phyloP scores from a whole-genome alignment of 2,329 filamentous ascomycete genomes.

The Aaosphaeria arxii region DNA sequence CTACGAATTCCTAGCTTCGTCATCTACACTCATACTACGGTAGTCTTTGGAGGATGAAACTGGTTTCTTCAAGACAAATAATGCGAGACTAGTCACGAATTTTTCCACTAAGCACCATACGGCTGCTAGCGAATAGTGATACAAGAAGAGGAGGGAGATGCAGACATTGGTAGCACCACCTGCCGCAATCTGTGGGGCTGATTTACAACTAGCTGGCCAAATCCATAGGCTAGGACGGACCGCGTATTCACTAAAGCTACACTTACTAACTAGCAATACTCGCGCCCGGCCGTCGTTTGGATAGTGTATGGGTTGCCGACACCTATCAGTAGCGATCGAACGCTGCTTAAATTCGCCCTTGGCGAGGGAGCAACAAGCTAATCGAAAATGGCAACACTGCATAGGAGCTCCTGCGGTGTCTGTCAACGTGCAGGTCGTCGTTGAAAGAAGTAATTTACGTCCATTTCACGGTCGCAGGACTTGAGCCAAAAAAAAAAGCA shows the following conservation, averaged over 20 bases:
- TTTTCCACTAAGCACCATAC: neutral
- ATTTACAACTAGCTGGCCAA: constrained; percentile 20
- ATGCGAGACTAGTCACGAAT: too few relatives aligned
- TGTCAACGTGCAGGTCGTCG: neutral
- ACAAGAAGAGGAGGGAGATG: neutral
- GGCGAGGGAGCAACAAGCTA: constrained; percentile 16
- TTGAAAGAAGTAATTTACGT: too few relatives aligned
- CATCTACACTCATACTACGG: constrained; percentile 6
- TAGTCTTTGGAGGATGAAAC: too few relatives aligned
- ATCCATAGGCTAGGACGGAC: constrained; percentile 16
- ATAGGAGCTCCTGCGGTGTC: constrained; percentile 20
- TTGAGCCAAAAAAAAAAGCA: too few relatives aligned
- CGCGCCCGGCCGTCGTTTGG: constrained; percentile 21
- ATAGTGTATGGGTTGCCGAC: constrained; percentile 27
- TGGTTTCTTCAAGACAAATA: too few relatives aligned
- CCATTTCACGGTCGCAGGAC: too few relatives aligned
- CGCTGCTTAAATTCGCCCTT: constrained; percentile 19
- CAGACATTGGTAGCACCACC: neutral
- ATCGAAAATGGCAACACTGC: constrained; percentile 15
- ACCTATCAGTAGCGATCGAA: constrained; percentile 22
- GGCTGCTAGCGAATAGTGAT: neutral
- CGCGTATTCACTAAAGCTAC: constrained; percentile 18
- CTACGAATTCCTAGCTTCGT: constrained; percentile 14
- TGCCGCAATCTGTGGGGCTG: constrained; percentile 21
- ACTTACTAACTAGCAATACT: constrained; percentile 1